Evolutionary conservation across 805 yeast species (phyloP).

Genomic region (Candida nonsorbophila): DNA sequence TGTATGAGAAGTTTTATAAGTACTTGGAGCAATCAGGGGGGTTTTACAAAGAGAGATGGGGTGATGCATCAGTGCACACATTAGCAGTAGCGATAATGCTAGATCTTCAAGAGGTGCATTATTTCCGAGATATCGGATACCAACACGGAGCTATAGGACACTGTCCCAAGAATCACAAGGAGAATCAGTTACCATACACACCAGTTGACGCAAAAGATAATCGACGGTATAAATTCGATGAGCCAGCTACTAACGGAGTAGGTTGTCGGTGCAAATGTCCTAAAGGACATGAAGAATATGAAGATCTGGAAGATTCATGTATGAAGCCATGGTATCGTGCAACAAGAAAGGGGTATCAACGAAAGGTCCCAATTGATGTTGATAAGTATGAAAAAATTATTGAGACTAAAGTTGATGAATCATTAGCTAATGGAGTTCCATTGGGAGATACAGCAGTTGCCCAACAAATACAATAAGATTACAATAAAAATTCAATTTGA

Average conservation of each 20-base stretch:
- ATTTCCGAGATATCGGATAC: conserved; percentile 91
- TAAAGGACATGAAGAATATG: conserved; percentile 42
- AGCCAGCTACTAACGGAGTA: conserved; percentile 41
- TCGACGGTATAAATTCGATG: conserved; percentile 23
- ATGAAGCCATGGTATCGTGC: conserved; percentile 45
- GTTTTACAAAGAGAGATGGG: conserved; percentile 91
- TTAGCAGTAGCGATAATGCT: conserved; percentile 77
- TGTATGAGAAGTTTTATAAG: conserved; percentile 64
- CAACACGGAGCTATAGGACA: conserved; percentile 75
- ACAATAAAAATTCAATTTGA: no score
- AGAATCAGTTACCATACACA: conserved; percentile 43
- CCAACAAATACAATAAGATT: no score
- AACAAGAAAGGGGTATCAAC: conserved; percentile 23
- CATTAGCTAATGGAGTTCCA: conserved; percentile 16
- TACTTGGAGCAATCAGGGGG: conserved; percentile 72
- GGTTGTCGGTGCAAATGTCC: conserved; percentile 92
- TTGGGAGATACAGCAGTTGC: conserved; percentile 11
- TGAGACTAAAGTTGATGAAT: conserved; percentile 12
- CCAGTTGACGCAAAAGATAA: conserved; percentile 21
- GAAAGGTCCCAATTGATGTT: conserved; percentile 15
- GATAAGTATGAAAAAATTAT: conserved; percentile 20
- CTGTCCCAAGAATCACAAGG: conserved; percentile 63
- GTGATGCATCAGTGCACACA: conserved; percentile 94
- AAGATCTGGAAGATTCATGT: conserved; percentile 50
- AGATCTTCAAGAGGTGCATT: conserved; percentile 68